Percentiles rank a stretch among this genome's conserved stretches.
Evolutionary conservation across 1,284 basidiomycete genomes (phyloP).

Genomic region (Rhodotorula sp.): DNA sequence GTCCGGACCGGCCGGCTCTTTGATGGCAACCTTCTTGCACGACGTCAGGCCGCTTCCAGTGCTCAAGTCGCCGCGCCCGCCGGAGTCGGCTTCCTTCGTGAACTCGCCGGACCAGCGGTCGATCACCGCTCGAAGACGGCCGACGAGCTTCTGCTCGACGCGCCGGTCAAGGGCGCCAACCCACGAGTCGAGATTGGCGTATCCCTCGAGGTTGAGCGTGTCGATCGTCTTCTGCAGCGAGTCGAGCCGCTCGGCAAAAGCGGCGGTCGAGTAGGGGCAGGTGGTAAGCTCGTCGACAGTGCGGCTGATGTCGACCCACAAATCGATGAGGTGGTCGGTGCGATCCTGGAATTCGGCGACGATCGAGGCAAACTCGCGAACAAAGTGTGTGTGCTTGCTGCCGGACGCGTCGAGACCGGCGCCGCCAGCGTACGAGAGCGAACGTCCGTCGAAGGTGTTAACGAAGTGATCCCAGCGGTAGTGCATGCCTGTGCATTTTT

Average conservation of each 20-base stretch:
- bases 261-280: conserved; percentile 79
- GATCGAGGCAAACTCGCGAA: conserved; percentile 89
- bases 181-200: conserved; percentile 97
- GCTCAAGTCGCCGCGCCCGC: too few species aligned
- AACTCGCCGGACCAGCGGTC: conserved; percentile 88
- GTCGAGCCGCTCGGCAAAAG: conserved; percentile 73
- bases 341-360: conserved; percentile 86
- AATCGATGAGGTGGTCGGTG: conserved; percentile 86
- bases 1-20: conserved; percentile 56
- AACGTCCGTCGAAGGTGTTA: conserved; percentile 75
- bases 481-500: conserved; percentile 67
- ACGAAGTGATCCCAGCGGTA: conserved; percentile 97
- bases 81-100: conserved; percentile 49
- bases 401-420: conserved; percentile 49
- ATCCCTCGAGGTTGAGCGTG: conserved; percentile 90
- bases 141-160: conserved; percentile 80
- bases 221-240: conserved; percentile 93
- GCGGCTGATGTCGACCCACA: conserved; percentile 80
- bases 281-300: conserved; percentile 83
- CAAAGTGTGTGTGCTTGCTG: conserved; percentile 87
- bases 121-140: conserved; percentile 75
- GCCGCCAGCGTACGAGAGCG: conserved; percentile 45
- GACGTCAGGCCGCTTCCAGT: neutral
- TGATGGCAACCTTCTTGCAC: neutral
- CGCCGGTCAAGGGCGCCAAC: conserved; percentile 82